Evolutionary conservation across 2,329 filamentous ascomycete species (phyloP), one percentile per base, ranked within the genome.

Genomic region (Neonectria coccinea): DNA sequence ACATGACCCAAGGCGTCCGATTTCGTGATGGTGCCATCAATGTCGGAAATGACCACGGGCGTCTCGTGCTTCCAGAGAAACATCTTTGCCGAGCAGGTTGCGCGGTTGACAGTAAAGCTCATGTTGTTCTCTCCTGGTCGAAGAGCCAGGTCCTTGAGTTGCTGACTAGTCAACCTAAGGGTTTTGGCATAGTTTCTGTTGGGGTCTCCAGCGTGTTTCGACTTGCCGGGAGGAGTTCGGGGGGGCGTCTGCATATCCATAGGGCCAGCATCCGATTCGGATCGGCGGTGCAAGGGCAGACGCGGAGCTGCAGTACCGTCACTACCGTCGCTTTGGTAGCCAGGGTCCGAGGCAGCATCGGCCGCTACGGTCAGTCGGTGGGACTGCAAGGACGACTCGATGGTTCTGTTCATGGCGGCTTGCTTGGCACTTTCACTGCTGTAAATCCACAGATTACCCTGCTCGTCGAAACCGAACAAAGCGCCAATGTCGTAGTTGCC

Each of bases 391-490:
- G 84, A 81, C 8, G 83, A 80, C 60, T 87, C 85, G 65, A 86
- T 83, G 1, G 85, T 86, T 71, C 82, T 86, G 76, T 91, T 90
- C 82, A 91, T 91, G 33, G 95, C 95, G 7, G 92, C 91, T 73
- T 96, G 91, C 76, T 97, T 98, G 25, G 96, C 94, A 75, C 97
- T 94, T 78, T 98, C 94, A 73, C 94, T 98, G 80, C 94, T 96
- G 81, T 99, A 99, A 70, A 99, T 98, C 95, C 96, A 98, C n/a
- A 99, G 85, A 74, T 99, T 99, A 7, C 96, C 96, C 64, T 96
- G 89, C 75, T 97, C 94, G 75, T 99, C 96, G 48, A 96, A 95
- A 12, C 94, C 96, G 72, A 99, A 97, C 31, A 99, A 85, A 2
- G 95, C 91, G 6, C 96, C 96, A 72, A 99, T 97, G 76, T 99